These are phyloP conservation scores for Cadophora luteo-olivacea DNA, from an alignment of 2,329 filamentous ascomycete genomes.

Conservation along the genomic window DNA sequence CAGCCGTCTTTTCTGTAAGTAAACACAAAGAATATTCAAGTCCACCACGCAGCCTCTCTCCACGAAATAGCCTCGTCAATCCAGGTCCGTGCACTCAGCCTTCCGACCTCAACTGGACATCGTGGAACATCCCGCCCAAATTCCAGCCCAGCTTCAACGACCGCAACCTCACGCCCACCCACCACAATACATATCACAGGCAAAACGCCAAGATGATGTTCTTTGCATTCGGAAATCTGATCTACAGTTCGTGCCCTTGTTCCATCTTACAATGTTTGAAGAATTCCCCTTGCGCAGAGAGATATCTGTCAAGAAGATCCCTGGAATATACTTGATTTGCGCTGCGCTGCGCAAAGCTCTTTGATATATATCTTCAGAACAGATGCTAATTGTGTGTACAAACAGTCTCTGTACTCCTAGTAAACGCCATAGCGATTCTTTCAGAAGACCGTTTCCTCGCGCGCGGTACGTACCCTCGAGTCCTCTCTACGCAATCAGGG, in stretches of 20 bases:
- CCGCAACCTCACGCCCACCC: slow-evolving; percentile 11
- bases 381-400: neutral
- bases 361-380: neutral
- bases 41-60: slow-evolving; percentile 5
- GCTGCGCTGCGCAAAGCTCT: neutral
- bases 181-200: neutral
- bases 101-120: slow-evolving; percentile 14
- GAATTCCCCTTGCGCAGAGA: neutral
- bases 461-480: slow-evolving; percentile 61
- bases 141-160: slow-evolving; percentile 29
- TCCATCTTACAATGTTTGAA: neutral
- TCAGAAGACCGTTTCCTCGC: slow-evolving; percentile 93
- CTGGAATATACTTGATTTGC: neutral
- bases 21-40: neutral
- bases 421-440: slow-evolving; percentile 92
- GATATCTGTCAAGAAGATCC: slow-evolving; percentile 12
- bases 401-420: slow-evolving; percentile 80
- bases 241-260: slow-evolving; percentile 65
- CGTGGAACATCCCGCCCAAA: neutral
- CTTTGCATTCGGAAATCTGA: slow-evolving; percentile 70
- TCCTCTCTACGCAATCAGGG: neutral
- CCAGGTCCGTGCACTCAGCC: slow-evolving; percentile 32
- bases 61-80: slow-evolving; percentile 32
- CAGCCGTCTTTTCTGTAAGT: neutral
- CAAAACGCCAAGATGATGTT: slow-evolving; percentile 66